Evolutionary conservation across 164 flowering plant genomes (phyloP).

Genomic region (Nymphaea thermarum): DNA sequence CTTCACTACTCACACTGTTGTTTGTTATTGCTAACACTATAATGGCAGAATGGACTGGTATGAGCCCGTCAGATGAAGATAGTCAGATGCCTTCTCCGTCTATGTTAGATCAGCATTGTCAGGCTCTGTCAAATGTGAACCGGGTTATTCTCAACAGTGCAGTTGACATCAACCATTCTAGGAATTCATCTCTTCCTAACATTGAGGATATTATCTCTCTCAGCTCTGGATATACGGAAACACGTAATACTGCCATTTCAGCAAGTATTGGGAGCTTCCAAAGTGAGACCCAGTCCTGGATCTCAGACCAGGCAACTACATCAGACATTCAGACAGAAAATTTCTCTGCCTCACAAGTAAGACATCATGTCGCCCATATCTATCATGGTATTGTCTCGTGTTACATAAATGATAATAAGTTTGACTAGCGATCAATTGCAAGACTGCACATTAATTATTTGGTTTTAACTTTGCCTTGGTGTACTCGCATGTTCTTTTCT

Average conservation of each 20-base stretch:
- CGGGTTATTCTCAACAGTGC: constrained; percentile 19
- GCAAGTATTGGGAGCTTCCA: constrained; percentile 29
- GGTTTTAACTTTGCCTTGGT: not conserved
- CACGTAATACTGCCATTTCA: constrained; percentile 4
- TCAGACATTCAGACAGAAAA: constrained; percentile 18
- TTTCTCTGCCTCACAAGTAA: constrained; percentile 38
- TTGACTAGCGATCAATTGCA: not conserved
- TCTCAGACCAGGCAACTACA: constrained; percentile 32
- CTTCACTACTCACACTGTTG: too few relatives aligned
- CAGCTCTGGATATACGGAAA: constrained; percentile 17
- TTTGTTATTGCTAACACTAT: not conserved
- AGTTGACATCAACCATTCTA: constrained; percentile 13
- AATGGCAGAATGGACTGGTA: constrained; percentile 19
- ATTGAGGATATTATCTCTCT: constrained; percentile 16
- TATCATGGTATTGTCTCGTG: too few relatives aligned
- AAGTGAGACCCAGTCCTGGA: constrained; percentile 22
- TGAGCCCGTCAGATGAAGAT: constrained; percentile 20
- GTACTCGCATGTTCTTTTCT: not conserved
- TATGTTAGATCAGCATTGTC: constrained; percentile 34
- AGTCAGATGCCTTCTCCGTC: constrained; percentile 27
- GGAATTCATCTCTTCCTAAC: constrained; percentile 14
- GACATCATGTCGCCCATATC: not conserved
- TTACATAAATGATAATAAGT: too few relatives aligned
- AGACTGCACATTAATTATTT: not conserved
- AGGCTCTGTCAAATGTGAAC: constrained; percentile 46